Conservation (phyloP, 2,329 filamentous ascomycete genomes). For the Trichophyton equinum region DNA sequence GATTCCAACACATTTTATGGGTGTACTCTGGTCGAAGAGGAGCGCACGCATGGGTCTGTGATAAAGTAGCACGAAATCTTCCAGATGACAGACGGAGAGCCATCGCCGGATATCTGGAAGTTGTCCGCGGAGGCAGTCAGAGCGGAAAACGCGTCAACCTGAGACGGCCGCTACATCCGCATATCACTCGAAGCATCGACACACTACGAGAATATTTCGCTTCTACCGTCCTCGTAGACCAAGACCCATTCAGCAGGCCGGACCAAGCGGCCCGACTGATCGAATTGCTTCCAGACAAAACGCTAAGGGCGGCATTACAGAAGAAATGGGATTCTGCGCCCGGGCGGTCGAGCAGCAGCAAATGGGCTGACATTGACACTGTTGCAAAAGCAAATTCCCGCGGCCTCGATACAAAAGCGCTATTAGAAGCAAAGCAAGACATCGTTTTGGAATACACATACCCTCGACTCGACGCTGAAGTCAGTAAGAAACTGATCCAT, state of each 20-base stretch:
- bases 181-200: constrained; percentile 72
- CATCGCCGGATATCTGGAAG: constrained; percentile 78
- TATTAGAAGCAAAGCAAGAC: constrained; percentile 87
- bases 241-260: constrained; percentile 68
- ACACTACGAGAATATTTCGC: constrained; percentile 77
- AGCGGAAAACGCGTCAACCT: constrained; percentile 78
- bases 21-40: constrained; percentile 95
- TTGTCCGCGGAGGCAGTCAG: constrained; percentile 75
- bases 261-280: constrained; percentile 68
- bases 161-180: constrained; percentile 75
- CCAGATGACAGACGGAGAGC: constrained; percentile 76
- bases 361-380: constrained; percentile 90
- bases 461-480: constrained; percentile 88
- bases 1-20: constrained; percentile 94
- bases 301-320: constrained; percentile 63
- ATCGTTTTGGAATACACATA: constrained; percentile 97
- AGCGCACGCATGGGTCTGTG: constrained; percentile 96
- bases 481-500: constrained; percentile 96
- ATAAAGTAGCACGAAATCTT: constrained; percentile 69
- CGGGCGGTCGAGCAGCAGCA: constrained; percentile 59
- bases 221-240: constrained; percentile 63
- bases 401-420: constrained; percentile 56
- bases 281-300: constrained; percentile 68
- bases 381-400: constrained; percentile 64
- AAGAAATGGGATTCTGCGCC: constrained; percentile 86